Percentiles rank a stretch among this genome's conserved stretches.
Conservation (phyloP, 192 early-diverging fungal species). For the Funneliformis geosporum region DNA sequence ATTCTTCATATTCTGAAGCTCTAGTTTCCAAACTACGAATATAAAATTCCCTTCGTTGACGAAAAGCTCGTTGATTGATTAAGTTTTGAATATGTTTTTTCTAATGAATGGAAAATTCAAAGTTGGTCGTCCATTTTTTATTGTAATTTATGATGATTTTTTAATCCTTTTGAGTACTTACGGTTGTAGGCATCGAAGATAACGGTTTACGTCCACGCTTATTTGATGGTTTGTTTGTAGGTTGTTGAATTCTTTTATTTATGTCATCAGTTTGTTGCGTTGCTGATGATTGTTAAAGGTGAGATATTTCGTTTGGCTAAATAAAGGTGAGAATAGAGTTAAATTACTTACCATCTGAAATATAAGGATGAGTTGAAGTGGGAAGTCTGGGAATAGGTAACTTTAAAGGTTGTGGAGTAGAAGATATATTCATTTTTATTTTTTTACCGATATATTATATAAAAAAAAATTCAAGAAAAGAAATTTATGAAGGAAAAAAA, state of each 20-base stretch:
- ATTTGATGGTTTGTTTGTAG: background rate
- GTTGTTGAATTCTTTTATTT: background rate
- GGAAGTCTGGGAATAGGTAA: background rate
- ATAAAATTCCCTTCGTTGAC: background rate
- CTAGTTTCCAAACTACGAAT: constrained; percentile 4
- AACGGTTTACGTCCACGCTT: background rate
- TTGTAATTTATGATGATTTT: background rate
- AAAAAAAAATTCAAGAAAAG: background rate
- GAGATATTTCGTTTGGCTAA: background rate
- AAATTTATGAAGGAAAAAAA: background rate
- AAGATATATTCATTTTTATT: background rate
- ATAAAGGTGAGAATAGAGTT: background rate
- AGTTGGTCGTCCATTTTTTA: background rate
- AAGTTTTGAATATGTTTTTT: constrained; percentile 17
- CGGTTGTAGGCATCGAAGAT: background rate
- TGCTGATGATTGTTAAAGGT: background rate
- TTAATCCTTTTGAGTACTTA: background rate
- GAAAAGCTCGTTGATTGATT: constrained; percentile 9
- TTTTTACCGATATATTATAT: no score
- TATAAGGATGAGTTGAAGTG: background rate
- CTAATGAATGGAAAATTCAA: background rate
- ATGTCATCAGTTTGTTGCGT: background rate
- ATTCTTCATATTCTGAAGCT: background rate
- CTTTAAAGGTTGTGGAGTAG: background rate
- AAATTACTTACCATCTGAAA: background rate